Percentiles rank a stretch among this genome's conserved stretches.
Conservation (phyloP, 208 protist genomes). For the Porcisia hertigi region DNA sequence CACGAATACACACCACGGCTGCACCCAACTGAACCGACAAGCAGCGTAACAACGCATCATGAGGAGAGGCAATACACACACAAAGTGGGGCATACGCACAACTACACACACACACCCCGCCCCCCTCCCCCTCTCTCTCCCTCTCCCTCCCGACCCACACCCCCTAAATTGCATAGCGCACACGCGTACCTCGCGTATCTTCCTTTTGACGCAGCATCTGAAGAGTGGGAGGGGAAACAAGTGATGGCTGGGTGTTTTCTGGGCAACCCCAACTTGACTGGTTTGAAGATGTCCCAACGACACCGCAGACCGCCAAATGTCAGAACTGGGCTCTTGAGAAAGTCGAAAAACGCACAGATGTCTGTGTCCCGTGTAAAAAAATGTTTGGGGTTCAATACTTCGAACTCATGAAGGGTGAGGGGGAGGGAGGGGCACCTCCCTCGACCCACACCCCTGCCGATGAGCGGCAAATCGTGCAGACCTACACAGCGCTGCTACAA, state of each 20-base stretch:
- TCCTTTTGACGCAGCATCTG: neutral
- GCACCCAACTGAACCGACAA: neutral
- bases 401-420: too few relatives aligned
- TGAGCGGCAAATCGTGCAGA: neutral
- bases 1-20: neutral
- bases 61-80: neutral
- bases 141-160: neutral
- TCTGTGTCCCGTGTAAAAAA: too few relatives aligned
- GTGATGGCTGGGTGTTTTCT: neutral
- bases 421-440: too few relatives aligned
- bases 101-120: too few relatives aligned
- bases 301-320: constrained; percentile 10
- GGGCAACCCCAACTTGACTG: neutral
- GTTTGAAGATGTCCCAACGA: neutral
- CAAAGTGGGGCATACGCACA: neutral
- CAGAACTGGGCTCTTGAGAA: neutral
- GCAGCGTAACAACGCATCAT: neutral
- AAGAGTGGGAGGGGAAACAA: neutral
- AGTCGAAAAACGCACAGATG: too few relatives aligned
- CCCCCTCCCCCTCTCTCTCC: neutral
- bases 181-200: neutral
- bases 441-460: neutral
- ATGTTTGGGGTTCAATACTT: too few relatives aligned
- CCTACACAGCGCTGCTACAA: constrained; percentile 32
- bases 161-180: neutral